Base-by-base conservation (phyloP, 2,329 filamentous ascomycete genomes). In the Colletotrichum scovillei region DNA sequence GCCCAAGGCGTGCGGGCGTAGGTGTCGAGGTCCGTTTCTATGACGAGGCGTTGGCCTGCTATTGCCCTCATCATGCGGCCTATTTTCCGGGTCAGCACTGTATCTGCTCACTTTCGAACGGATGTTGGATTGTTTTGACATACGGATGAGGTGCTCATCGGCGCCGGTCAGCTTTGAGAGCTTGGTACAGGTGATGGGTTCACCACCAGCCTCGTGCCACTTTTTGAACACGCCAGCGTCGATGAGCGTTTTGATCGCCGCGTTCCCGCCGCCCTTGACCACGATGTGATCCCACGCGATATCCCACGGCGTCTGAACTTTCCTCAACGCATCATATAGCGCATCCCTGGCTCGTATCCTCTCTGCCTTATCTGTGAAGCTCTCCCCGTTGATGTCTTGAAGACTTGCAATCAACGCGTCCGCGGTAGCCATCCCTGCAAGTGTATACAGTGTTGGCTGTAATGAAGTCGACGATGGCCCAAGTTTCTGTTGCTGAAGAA, bases 211-310 rank as follows among this genome's bases (percentile, higher is more conserved):
- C 38, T 81, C 79, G 3, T 77, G 76, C 83, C 82, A 84, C 66
- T 81, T 81, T 9, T 64, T 74, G 42, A 84, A 84, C 3, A 83
- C 72, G 22, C 81, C 82, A 16, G 78, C 79, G 69, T 84, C 81
- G 59, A 84, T 82, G 32, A 84, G 77, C 1, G 81, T 82, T 67
- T 82, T 84, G 71, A 79, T 76, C n/a, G 79, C 78, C 3, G 79
- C 79, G 55, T 80, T 79, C n/a, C 80, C 83, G 0, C 78, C 77
- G 2, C 73, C 73, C 38, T 78, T 81, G 6, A 80, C 79, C 79
- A 82, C 82, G 35, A 77, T 79, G 30, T 84, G 82, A 22, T 83
- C 80, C 80, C 82, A 84, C 3, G 80, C 80, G 9, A 81, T 80
- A 63, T 84, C 82, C 81, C 82, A 84, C 0, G 82, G 83, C 28